Base-by-base conservation (phyloP, 768 basidiomycete genomes). In the Pholiota microspora region DNA sequence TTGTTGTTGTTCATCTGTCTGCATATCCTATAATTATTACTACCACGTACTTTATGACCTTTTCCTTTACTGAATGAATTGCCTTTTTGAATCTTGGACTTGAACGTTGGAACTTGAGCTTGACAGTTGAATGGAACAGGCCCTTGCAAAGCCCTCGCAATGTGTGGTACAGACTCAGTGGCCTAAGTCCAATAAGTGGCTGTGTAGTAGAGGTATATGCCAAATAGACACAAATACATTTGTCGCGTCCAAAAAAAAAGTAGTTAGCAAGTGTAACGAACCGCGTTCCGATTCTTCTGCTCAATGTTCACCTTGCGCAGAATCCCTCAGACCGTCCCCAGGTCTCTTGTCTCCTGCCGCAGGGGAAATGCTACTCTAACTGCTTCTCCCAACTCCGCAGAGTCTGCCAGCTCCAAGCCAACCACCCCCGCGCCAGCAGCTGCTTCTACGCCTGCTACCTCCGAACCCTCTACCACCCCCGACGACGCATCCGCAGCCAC, bases 261-360 rank as follows among this genome's bases (percentile, higher is more conserved):
- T 10, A 42, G 38, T 54, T 18, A 53, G 7, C n/a, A 42, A 21
- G 49, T 18, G 18, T 18, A 31, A 29, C 45, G 18, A 23, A 10
- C 36, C n/a, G 13, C 42, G 9, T 29, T 16, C 40, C 51, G 35
- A 29, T 47, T 28, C 16, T 12, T 32, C 48, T 53, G 27, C 47
- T 45, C 40, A 50, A 70, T 71, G 69, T 60, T 73, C 38, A 60
- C 61, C 52, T 59, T 68, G 9, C 64, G 69, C 60, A 63, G 61
- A 59, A 50, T 65, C n/a, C 58, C 65, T 35, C 48, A 49, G 40
- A 50, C 45, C 24, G 24, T 60, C n/a, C 54, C 61, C 32, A 54
- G 60, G 36, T 53, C 54, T 49, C 44, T 62, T 29, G 40, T 55
- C 7, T 52, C 64, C n/a, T 46, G 56, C 7, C 53, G 51, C 34